These are phyloP conservation scores for Capsella bursapastoris DNA, from an alignment of 345 rosid genomes.

Conservation along the genomic window DNA sequence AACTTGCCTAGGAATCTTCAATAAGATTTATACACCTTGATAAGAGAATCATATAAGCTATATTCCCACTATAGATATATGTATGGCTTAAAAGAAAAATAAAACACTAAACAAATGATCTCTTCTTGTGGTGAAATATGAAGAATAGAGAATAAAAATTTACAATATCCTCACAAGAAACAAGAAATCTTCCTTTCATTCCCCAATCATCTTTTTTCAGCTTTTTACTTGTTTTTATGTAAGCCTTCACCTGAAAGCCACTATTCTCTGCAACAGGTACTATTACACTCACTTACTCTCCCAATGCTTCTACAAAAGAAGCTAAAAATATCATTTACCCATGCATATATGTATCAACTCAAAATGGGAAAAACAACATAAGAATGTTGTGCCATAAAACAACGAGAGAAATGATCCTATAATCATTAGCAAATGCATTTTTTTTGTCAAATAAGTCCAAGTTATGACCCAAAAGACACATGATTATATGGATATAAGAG, in stretches of 20 bases:
- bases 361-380: slow-evolving; percentile 13
- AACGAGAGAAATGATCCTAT: slow-evolving; percentile 32
- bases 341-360: slow-evolving; percentile 34
- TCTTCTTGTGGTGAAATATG: slow-evolving; percentile 13
- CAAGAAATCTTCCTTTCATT: slow-evolving; percentile 50
- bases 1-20: slow-evolving; percentile 48
- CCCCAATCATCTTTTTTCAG: slow-evolving; percentile 51
- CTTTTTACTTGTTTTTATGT: slow-evolving; percentile 44
- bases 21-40: slow-evolving; percentile 36
- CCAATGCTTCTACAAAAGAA: slow-evolving; percentile 42
- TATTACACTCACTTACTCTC: slow-evolving; percentile 39
- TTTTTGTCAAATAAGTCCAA: slow-evolving; percentile 9
- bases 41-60: slow-evolving; percentile 45
- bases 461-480: slow-evolving; percentile 1
- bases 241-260: slow-evolving; percentile 49
- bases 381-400: slow-evolving; percentile 28
- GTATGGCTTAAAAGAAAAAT: slow-evolving; percentile 38
- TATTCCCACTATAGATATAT: slow-evolving; percentile 44
- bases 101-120: slow-evolving; percentile 11
- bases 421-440: slow-evolving; percentile 36
- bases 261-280: slow-evolving; percentile 38
- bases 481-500: slow-evolving; percentile 1
- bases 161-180: slow-evolving; percentile 43
- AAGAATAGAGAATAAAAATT: slow-evolving; percentile 18
- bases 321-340: slow-evolving; percentile 30